phyloP scores from a whole-genome alignment of 345 rosid species.

The Populus davidiana region DNA sequence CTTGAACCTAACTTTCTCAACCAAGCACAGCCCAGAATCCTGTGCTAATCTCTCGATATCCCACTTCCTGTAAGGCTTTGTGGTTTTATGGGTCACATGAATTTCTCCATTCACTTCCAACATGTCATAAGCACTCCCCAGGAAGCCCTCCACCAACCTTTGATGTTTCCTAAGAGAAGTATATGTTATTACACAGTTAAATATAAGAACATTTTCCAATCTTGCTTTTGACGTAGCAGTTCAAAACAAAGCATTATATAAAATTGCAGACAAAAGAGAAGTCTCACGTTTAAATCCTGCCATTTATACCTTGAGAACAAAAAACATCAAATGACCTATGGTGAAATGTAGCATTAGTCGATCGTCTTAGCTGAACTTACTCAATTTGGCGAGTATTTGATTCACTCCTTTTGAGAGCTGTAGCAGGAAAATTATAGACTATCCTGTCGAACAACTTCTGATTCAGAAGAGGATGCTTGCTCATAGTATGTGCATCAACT shows the following conservation, averaged over 20 bases:
- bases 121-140: background rate
- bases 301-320: background rate
- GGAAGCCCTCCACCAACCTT: background rate
- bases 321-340: too few relatives aligned
- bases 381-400: conserved; percentile 23
- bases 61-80: background rate
- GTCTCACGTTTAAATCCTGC: background rate
- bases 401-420: too few relatives aligned
- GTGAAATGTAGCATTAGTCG: too few relatives aligned
- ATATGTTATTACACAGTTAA: background rate
- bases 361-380: conserved; percentile 1
- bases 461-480: conserved; percentile 1
- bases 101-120: background rate
- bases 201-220: background rate
- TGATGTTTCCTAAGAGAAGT: background rate
- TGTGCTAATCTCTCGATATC: background rate
- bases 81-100: background rate
- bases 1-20: background rate
- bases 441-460: conserved; percentile 27
- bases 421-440: conserved; percentile 27
- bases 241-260: background rate
- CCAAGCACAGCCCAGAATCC: background rate
- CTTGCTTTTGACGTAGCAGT: background rate
- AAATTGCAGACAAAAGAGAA: too few relatives aligned
- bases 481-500: conserved; percentile 32